Evolutionary conservation across 2,329 filamentous ascomycete species (phyloP), one percentile per base, ranked within the genome.

Genomic region (Fusarium buxicola): DNA sequence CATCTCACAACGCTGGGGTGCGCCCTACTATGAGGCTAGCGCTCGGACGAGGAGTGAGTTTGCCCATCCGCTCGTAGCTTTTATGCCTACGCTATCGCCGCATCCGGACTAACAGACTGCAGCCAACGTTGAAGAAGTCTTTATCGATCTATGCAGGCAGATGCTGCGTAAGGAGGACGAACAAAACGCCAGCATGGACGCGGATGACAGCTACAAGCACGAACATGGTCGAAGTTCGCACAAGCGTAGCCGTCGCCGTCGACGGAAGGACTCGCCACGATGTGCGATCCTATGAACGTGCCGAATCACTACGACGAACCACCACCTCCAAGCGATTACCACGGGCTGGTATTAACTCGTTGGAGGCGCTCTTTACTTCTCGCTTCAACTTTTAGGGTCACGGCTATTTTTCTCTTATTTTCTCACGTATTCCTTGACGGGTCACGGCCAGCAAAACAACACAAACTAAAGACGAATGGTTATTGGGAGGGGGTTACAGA

Each of bases 101-200:
- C 47, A 59, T 65, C 41, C 39, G 48, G 55, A 69, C 72, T 78
- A 56, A 77, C 62, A 41, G 11, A 3, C 10, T 18, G 32, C 60
- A 86, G 84, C 90, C 63, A 97, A 97, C 69, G 93, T 97, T 13
- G 92, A 96, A 69, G 93, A 96, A 74, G 92, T 94, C 41, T 97
- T 96, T 76, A 80, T 92, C 66, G 91, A 95, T 75, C 84, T 96
- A 53, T 94, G 91, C 73, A 85, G 91, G 58, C 92, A 95, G 75
- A 92, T 96, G 78, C 86, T 95, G 55, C 84, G 88, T 60, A 91
- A 88, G 69, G 91, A 94, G 60, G 86, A 88, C 69, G 77, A 79
- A 16, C 74, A 78, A 21, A 65, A 61, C 71, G 31, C 36, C 61
- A 34, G 68, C 34, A 68, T 16, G 15, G 76, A 79, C 8, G 72